These are phyloP conservation scores for Gynostemma pentaphyllum DNA, from an alignment of 306 rosid species.

Conservation along the genomic window DNA sequence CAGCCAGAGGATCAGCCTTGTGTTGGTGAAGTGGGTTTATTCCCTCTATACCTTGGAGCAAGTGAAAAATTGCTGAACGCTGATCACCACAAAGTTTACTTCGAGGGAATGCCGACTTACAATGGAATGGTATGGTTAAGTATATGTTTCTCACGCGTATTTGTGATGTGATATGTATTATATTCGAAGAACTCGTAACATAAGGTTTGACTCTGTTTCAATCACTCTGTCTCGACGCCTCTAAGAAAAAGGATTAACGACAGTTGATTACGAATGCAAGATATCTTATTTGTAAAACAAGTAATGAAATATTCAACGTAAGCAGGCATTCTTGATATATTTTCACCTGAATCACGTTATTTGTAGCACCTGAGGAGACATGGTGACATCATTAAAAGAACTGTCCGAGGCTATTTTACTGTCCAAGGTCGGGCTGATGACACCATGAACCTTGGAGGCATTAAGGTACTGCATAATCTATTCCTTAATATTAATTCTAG, in stretches of 20 bases:
- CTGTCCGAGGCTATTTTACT: constrained; percentile 43
- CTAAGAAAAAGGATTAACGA: background rate
- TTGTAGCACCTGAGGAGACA: constrained; percentile 73
- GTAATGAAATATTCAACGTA: background rate
- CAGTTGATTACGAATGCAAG: background rate
- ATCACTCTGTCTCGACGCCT: background rate
- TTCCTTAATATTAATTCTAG: background rate
- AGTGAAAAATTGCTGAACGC: constrained; percentile 63
- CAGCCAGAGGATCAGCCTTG: constrained; percentile 70
- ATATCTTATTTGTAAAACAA: background rate
- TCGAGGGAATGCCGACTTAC: constrained; percentile 68
- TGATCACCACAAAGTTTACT: constrained; percentile 61
- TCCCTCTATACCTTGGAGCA: constrained; percentile 53
- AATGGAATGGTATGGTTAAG: constrained; percentile 47
- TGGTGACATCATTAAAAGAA: constrained; percentile 72
- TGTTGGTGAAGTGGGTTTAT: constrained; percentile 64
- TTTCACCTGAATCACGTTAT: constrained; percentile 12
- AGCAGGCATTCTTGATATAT: background rate
- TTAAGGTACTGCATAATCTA: constrained; percentile 47
- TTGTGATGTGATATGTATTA: background rate
- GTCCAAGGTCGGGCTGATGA: constrained; percentile 93
- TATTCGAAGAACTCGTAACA: background rate
- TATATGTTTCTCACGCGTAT: background rate
- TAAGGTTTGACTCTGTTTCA: background rate
- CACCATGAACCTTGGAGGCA: constrained; percentile 96